Evolutionary conservation across 495 filamentous ascomycete genomes (phyloP).

Genomic region (Neurospora intermedia): DNA sequence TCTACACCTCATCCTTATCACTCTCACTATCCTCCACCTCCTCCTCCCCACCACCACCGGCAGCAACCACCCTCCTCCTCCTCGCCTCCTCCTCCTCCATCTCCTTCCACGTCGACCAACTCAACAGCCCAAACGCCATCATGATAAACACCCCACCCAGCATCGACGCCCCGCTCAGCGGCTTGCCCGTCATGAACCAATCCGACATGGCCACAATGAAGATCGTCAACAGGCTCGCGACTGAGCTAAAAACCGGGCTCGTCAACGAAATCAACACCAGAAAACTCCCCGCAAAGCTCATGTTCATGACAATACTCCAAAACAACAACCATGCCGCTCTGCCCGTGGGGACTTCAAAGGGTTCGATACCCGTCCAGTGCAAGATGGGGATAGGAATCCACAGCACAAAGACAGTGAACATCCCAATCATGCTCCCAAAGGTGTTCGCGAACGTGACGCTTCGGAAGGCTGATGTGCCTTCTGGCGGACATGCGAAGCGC

Average conservation of each 20-base stretch:
- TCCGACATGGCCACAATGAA: constrained; percentile 91
- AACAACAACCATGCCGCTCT: constrained; percentile 67
- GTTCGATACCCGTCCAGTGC: constrained; percentile 66
- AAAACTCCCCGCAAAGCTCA: constrained; percentile 85
- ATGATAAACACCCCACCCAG: constrained; percentile 81
- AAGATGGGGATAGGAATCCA: constrained; percentile 89
- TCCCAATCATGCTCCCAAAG: constrained; percentile 76
- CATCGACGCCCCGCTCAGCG: constrained; percentile 62
- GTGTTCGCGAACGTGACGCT: constrained; percentile 90
- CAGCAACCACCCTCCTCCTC: constrained; percentile 33
- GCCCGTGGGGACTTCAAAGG: constrained; percentile 68
- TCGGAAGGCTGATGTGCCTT: constrained; percentile 66
- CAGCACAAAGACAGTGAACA: constrained; percentile 72
- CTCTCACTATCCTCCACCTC: neutral
- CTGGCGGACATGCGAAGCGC: constrained; percentile 79
- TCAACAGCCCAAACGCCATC: constrained; percentile 70
- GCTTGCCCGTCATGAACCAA: constrained; percentile 68
- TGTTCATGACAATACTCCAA: constrained; percentile 75
- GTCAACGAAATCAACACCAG: constrained; percentile 86
- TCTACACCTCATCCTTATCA: neutral
- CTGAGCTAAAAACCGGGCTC: constrained; percentile 80
- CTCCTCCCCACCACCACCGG: neutral
- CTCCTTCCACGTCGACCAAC: constrained; percentile 85
- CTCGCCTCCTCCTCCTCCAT: constrained; percentile 71
- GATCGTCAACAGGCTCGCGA: constrained; percentile 88